Percentiles rank a stretch among this genome's conserved stretches.
phyloP scores from a whole-genome alignment of 768 basidiomycete species.

The Leccinum pellstonianum region DNA sequence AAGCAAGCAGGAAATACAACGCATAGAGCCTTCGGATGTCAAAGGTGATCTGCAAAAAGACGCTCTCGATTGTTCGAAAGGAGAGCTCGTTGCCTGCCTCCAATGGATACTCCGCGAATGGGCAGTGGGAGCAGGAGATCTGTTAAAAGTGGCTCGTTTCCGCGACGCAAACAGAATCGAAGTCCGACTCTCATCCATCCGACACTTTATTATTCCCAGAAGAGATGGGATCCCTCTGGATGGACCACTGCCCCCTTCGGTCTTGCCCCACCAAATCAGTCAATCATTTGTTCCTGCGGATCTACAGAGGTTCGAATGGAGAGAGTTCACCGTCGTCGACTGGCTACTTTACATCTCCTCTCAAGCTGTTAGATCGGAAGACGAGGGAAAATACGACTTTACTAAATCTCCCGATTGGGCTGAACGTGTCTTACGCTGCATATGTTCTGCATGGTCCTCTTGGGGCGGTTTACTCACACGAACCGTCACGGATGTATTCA shows the following conservation, averaged over 20 bases:
- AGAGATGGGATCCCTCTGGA: conserved; percentile 58
- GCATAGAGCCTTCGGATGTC: neutral
- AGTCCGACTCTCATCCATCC: conserved; percentile 60
- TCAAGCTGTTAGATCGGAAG: conserved; percentile 37
- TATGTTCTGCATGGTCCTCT: conserved; percentile 44
- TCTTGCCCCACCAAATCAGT: conserved; percentile 60
- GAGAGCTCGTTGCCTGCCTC: conserved; percentile 8
- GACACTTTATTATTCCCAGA: conserved; percentile 57
- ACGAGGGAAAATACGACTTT: conserved; percentile 54
- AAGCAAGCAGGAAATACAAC: neutral
- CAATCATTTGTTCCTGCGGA: conserved; percentile 50
- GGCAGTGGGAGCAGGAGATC: neutral
- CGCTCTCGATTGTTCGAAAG: conserved; percentile 1
- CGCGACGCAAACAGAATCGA: conserved; percentile 45
- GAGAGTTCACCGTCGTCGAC: conserved; percentile 64
- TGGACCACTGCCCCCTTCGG: conserved; percentile 71
- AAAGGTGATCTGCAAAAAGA: neutral
- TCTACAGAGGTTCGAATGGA: conserved; percentile 68
- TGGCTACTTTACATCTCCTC: conserved; percentile 69
- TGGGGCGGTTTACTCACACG: neutral
- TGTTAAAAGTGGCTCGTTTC: conserved; percentile 38
- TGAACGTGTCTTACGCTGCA: conserved; percentile 63
- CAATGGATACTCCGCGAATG: neutral
- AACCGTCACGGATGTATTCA: neutral
- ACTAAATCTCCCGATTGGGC: conserved; percentile 66